Percentiles rank a stretch among this genome's conserved stretches.
Evolutionary conservation across 2,329 filamentous ascomycete genomes (phyloP).

Genomic region (Aspergillus vadensis): DNA sequence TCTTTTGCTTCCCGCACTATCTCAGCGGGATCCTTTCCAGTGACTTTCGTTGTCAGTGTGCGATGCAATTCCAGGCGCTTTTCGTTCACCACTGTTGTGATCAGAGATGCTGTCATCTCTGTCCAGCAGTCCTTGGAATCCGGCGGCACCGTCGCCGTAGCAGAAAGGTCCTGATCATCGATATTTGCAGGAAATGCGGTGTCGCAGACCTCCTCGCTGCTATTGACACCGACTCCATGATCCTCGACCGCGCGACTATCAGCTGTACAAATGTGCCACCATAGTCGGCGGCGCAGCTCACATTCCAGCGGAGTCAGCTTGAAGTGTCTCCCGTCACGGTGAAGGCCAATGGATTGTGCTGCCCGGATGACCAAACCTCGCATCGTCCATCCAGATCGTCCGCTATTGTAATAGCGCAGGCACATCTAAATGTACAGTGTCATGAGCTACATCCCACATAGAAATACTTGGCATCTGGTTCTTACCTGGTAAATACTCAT

Average conservation of each 20-base stretch:
- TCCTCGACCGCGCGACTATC: slow-evolving; percentile 57
- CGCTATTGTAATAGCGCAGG: slow-evolving; percentile 24
- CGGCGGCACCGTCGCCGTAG: slow-evolving; percentile 53
- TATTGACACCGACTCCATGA: slow-evolving; percentile 56
- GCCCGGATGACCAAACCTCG: slow-evolving; percentile 56
- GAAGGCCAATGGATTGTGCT: slow-evolving; percentile 52
- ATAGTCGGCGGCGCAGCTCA: slow-evolving; percentile 56
- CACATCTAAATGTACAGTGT: slow-evolving; percentile 23
- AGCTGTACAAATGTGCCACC: slow-evolving; percentile 55
- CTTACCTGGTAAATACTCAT: slow-evolving; percentile 44
- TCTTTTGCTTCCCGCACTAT: slow-evolving; percentile 49
- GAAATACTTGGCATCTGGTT: no score
- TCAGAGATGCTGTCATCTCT: slow-evolving; percentile 58
- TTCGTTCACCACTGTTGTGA: slow-evolving; percentile 54
- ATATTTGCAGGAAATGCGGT: slow-evolving; percentile 46
- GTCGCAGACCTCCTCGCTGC: slow-evolving; percentile 50
- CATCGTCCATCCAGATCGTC: slow-evolving; percentile 48
- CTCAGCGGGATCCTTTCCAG: slow-evolving; percentile 33
- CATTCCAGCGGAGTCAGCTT: slow-evolving; percentile 54
- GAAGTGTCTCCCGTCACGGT: slow-evolving; percentile 56
- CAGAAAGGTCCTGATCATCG: slow-evolving; percentile 56
- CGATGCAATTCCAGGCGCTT: slow-evolving; percentile 5
- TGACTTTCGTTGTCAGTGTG: slow-evolving; percentile 36
- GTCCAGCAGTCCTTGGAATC: slow-evolving; percentile 56
- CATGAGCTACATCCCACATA: not conserved